Base-by-base conservation (phyloP, 129 eudicot genomes). In the Chrysanthemum lavandulifolium region DNA sequence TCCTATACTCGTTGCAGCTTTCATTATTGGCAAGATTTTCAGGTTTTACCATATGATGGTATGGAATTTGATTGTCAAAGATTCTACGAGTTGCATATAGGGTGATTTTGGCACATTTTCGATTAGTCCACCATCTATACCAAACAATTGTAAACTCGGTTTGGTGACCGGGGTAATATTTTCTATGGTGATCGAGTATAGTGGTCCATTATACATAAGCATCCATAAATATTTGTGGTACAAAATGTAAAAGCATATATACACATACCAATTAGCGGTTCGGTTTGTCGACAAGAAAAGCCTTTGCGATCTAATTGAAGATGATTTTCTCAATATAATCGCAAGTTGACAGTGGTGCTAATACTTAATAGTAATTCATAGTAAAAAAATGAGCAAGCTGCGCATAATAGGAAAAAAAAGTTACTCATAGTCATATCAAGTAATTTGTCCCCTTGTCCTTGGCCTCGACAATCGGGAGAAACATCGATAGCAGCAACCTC, bases 291-390 rank as follows among this genome's bases (percentile, higher is more conserved):
- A 88, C 72, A 94, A 83, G 70, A 94, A 94, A 65, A 94, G 97
- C 85, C 64, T 84, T 72, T 82, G 83, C 55, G 90, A 72, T 74
- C 96, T 97, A 18, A 86, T 84, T 2, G 91, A 81, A 62, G 97
- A 90, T 48, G 98, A 89, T 82, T 90, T 94, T 87, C 83, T 94
- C 98, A 19, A 87, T 84, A 78, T 87, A 90, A 86, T 94, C 97
- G 91, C 82, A 75, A 49, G 50, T 66, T 74, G 25, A 51, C 50
- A 49, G 18, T n/a, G 13, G 14, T n/a, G 10, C 55, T 45, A 43
- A 45, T 40, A 23, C 10, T 19, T 19, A 19, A 19, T 19, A 19
- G 21, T 19, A 19, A 19, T 19, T 19, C 21, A 19, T 19, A 19
- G 21, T 19, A 19, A 19, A 19, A 19, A 19, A 19, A 19, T 19